A percentile compares a stretch with the other conserved stretches of the same genome.
These are phyloP conservation scores for Mrakia blollopis DNA, from an alignment of 768 basidiomycete genomes.

Conservation along the genomic window DNA sequence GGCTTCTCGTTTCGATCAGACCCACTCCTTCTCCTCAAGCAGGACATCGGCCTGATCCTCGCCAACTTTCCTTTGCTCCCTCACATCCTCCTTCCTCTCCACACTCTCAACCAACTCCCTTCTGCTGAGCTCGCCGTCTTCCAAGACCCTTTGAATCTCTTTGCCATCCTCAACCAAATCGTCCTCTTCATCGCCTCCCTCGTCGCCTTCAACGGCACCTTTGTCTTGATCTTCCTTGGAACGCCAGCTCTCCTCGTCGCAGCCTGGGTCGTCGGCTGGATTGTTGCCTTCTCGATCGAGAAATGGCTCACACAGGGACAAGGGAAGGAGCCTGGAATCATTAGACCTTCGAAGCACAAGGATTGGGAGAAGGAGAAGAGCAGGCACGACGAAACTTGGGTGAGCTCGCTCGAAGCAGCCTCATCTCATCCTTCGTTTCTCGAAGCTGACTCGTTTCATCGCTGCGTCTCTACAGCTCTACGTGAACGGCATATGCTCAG, in stretches of 20 bases:
- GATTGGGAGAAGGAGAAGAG: background rate
- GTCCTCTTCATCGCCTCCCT: conserved; percentile 5
- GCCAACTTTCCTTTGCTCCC: background rate
- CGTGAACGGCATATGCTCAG: no score
- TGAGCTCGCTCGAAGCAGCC: background rate
- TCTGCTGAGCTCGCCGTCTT: background rate
- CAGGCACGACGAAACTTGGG: conserved; percentile 1
- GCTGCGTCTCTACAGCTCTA: no score
- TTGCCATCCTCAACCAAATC: background rate
- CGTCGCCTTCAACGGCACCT: background rate
- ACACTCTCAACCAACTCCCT: background rate
- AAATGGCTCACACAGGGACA: background rate
- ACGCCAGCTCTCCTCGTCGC: background rate
- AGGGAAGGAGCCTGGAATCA: background rate
- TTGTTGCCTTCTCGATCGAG: background rate
- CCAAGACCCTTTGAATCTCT: background rate
- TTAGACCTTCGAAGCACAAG: background rate
- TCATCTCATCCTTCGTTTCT: no score
- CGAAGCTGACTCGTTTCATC: no score
- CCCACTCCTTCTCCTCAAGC: background rate
- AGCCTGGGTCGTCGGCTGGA: background rate
- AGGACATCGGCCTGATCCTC: background rate
- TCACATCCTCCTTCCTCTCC: background rate
- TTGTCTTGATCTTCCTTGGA: background rate
- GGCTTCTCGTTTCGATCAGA: background rate